Conservation (phyloP, 2,329 filamentous ascomycete species). For the Diaporthe vaccinii region DNA sequence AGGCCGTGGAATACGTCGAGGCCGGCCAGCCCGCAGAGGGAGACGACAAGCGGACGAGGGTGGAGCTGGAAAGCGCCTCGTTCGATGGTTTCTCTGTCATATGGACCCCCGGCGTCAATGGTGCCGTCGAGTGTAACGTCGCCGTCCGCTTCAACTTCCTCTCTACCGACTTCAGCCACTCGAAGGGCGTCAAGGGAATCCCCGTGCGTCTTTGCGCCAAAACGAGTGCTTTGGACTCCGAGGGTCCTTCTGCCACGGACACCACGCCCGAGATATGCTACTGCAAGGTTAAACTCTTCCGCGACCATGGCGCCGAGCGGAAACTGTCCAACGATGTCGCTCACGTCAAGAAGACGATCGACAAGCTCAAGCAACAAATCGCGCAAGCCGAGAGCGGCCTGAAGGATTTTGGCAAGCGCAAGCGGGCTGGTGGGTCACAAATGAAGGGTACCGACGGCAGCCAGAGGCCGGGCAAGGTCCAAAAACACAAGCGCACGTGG, state of each 20-base stretch:
- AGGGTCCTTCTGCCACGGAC: conserved; percentile 59
- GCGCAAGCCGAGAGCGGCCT: conserved; percentile 79
- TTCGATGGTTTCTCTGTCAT: conserved; percentile 95
- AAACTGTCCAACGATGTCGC: conserved; percentile 95
- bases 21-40: conserved; percentile 70
- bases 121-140: conserved; percentile 82
- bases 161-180: conserved; percentile 98
- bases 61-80: conserved; percentile 81
- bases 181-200: conserved; percentile 98
- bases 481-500: conserved; percentile 95
- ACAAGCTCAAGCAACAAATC: conserved; percentile 95
- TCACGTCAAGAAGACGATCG: conserved; percentile 96
- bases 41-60: conserved; percentile 75
- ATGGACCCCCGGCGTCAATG: conserved; percentile 83
- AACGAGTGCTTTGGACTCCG: conserved; percentile 76
- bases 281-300: conserved; percentile 97
- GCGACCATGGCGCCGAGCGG: conserved; percentile 94
- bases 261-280: conserved; percentile 82
- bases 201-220: conserved; percentile 94
- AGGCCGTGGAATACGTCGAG: conserved; percentile 95
- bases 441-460: conserved; percentile 59
- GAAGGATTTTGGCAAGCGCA: conserved; percentile 77
- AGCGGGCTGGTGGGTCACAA: conserved; percentile 63
- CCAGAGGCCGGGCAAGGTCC: conserved; percentile 82
- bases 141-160: conserved; percentile 98